Conservation (phyloP, 2,329 filamentous ascomycete species). For the Pseudogymnoascus sp. region DNA sequence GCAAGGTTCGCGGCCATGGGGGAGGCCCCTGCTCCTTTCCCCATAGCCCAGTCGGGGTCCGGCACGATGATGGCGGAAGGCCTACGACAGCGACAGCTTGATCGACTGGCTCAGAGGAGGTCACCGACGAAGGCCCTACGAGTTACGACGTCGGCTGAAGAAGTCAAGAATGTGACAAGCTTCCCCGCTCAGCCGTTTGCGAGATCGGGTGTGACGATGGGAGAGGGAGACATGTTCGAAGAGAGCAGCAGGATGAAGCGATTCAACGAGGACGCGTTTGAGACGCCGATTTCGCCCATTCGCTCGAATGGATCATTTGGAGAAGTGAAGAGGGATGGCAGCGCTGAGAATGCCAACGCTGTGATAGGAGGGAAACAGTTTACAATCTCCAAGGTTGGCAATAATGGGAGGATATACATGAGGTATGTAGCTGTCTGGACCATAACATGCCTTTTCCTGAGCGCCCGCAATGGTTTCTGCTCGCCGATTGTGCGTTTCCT, state of each 20-base stretch:
- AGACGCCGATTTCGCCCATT: constrained; percentile 18
- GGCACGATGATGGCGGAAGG: constrained; percentile 12
- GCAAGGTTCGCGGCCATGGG: neutral
- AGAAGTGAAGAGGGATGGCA: constrained; percentile 45
- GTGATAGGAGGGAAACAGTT: constrained; percentile 43
- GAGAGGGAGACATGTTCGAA: constrained; percentile 14
- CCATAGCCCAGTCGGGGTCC: neutral
- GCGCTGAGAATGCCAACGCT: constrained; percentile 52
- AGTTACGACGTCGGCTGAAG: constrained; percentile 19
- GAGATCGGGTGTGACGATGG: constrained; percentile 14
- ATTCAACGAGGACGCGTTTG: constrained; percentile 23
- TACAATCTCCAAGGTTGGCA: constrained; percentile 72
- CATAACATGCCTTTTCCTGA: constrained; percentile 15
- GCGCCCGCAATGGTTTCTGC: constrained; percentile 23
- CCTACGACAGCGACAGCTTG: constrained; percentile 29
- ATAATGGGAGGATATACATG: constrained; percentile 74
- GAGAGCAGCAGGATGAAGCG: constrained; percentile 15
- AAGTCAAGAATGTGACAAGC: constrained; percentile 21
- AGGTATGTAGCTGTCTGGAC: constrained; percentile 42
- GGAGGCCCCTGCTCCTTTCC: constrained; percentile 7
- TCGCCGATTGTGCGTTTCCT: constrained; percentile 31
- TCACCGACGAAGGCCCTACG: constrained; percentile 20
- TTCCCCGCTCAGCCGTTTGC: constrained; percentile 20
- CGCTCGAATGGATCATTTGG: constrained; percentile 29
- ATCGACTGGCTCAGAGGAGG: constrained; percentile 27